These are phyloP conservation scores for Edaphochlamys debaryana DNA, from an alignment of 139 green algal genomes.

Conservation along the genomic window DNA sequence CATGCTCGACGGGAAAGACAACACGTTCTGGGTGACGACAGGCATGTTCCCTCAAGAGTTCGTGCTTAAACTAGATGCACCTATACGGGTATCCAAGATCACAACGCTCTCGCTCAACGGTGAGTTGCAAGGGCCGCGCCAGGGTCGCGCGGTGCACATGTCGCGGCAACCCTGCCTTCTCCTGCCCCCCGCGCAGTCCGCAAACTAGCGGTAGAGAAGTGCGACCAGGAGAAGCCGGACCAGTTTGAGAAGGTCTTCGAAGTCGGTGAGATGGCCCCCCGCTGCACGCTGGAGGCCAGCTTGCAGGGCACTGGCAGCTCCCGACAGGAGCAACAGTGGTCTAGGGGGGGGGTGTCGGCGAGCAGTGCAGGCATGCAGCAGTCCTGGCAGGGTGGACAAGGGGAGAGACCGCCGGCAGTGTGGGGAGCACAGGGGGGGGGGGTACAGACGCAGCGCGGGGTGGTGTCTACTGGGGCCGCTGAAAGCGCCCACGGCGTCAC, in stretches of 20 bases:
- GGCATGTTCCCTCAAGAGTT: constrained; percentile 71
- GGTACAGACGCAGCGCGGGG: no score
- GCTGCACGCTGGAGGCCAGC: no score
- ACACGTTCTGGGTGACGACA: constrained; percentile 70
- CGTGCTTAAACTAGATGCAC: constrained; percentile 46
- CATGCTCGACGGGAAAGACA: constrained; percentile 62
- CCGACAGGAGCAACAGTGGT: no score
- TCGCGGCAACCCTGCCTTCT: neutral
- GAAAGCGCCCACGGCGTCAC: no score
- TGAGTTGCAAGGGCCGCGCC: constrained; percentile 23
- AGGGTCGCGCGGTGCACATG: neutral
- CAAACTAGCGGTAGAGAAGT: constrained; percentile 58
- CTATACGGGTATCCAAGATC: constrained; percentile 54
- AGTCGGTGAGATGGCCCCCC: constrained; percentile 42
- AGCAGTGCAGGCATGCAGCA: no score
- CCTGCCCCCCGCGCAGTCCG: constrained; percentile 32
- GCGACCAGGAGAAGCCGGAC: constrained; percentile 49
- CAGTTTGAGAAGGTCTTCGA: constrained; percentile 62
- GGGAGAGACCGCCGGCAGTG: no score
- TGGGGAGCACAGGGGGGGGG: no score
- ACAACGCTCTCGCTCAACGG: constrained; percentile 55
- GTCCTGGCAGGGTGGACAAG: no score
- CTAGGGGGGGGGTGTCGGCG: no score
- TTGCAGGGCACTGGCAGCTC: no score
- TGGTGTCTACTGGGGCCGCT: no score